These are phyloP conservation scores for Taphrina flavorubra DNA, from an alignment of 1,139 yeast species.

Conservation along the genomic window DNA sequence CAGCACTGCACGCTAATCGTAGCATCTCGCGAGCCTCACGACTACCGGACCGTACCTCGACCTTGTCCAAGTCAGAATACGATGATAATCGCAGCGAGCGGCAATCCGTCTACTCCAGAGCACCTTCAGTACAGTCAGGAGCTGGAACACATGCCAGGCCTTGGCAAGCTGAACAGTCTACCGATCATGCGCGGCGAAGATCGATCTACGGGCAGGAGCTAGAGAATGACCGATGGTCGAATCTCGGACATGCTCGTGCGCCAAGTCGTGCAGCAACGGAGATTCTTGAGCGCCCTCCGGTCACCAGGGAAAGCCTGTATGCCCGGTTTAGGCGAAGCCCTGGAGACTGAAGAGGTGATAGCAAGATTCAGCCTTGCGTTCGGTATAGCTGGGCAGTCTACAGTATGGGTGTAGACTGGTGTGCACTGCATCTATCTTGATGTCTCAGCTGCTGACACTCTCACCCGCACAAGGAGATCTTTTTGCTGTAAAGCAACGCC, in stretches of 20 bases:
- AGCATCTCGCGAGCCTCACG: conserved; percentile 17
- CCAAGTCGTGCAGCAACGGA: conserved; percentile 24
- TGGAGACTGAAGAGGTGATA: not conserved
- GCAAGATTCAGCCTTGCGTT: too few relatives aligned
- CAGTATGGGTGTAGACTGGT: too few relatives aligned
- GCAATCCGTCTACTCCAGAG: not conserved
- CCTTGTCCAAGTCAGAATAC: conserved; percentile 5
- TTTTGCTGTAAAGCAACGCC: too few relatives aligned
- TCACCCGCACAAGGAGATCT: too few relatives aligned
- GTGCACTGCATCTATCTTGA: too few relatives aligned
- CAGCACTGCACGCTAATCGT: not conserved
- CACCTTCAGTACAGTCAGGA: not conserved
- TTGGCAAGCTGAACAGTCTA: not conserved
- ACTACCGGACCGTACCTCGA: not conserved
- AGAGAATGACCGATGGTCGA: not conserved
- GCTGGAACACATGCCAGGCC: not conserved
- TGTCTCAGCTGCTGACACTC: too few relatives aligned
- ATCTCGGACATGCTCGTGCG: conserved; percentile 1
- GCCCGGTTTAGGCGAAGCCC: conserved; percentile 13
- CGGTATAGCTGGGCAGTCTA: too few relatives aligned
- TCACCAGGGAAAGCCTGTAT: conserved; percentile 21
- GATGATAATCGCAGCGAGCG: conserved; percentile 10
- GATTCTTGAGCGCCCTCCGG: conserved; percentile 15
- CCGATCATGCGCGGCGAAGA: not conserved
- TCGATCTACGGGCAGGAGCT: not conserved